Percentiles rank a stretch among this genome's conserved stretches.
Evolutionary conservation across 805 yeast species (phyloP).

Genomic region (Ogataea populi-albae): DNA sequence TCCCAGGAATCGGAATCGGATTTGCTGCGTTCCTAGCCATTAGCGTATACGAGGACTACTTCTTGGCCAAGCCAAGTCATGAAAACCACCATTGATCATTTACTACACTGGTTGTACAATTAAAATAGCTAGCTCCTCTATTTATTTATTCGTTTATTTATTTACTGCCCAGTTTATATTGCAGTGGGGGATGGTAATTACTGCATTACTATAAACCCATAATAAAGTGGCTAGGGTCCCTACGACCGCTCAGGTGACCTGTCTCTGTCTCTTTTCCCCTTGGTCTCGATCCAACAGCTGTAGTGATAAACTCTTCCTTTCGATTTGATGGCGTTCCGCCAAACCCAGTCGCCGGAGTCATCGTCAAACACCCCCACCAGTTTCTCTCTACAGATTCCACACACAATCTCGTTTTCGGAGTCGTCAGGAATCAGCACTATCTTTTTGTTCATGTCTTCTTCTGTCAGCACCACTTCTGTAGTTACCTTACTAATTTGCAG

Average conservation of each 20-base stretch:
- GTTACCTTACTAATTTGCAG: conserved; percentile 18
- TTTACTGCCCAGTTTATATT: too few species aligned
- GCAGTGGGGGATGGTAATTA: too few species aligned
- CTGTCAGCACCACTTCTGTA: conserved; percentile 19
- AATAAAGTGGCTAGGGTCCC: not conserved
- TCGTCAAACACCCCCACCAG: conserved; percentile 67
- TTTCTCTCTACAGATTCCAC: conserved; percentile 71
- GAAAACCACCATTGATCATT: conserved; percentile 5
- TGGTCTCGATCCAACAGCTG: conserved; percentile 64
- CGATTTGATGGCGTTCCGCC: conserved; percentile 61
- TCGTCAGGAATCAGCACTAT: conserved; percentile 68
- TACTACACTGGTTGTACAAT: not conserved
- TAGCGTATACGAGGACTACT: conserved; percentile 57
- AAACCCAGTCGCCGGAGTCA: conserved; percentile 77
- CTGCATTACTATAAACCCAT: too few species aligned
- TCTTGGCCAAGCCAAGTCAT: conserved; percentile 22
- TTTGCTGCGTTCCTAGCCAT: conserved; percentile 69
- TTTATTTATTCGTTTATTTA: conserved; percentile 9
- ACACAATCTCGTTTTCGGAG: conserved; percentile 54
- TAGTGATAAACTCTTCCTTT: conserved; percentile 55
- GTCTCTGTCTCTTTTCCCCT: conserved; percentile 26
- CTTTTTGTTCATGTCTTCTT: conserved; percentile 38
- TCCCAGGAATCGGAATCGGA: conserved; percentile 82
- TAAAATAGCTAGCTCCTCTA: not conserved
- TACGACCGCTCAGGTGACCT: conserved; percentile 29